Conservation (phyloP, 208 protist species). For the Naegleria lovaniensis region DNA sequence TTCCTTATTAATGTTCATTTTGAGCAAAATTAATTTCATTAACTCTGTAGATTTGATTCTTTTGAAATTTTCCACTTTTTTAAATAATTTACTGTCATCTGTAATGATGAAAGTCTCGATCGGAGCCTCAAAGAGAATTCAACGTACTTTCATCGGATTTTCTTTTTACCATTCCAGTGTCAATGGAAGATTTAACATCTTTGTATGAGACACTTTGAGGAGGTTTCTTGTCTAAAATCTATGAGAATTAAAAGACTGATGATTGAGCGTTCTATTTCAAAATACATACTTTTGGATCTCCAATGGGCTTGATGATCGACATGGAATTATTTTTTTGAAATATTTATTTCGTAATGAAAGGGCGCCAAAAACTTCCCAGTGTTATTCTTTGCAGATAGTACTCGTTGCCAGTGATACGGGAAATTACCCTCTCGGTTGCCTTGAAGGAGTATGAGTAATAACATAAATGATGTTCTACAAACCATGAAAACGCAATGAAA, state of each 20-base stretch:
- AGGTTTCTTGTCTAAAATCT: neutral
- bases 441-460: too few species aligned
- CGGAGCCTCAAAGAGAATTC: neutral
- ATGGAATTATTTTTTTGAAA: too few species aligned
- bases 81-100: neutral
- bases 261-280: neutral
- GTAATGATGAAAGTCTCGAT: neutral
- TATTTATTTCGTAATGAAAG: neutral
- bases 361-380: too few species aligned
- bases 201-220: neutral
- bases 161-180: neutral
- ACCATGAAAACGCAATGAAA: too few species aligned
- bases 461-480: too few species aligned
- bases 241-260: neutral
- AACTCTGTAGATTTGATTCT: conserved; percentile 6
- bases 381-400: too few species aligned
- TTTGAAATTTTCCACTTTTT: conserved; percentile 10
- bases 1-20: neutral
- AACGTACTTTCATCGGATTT: neutral
- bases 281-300: neutral
- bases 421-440: too few species aligned
- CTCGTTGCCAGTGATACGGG: too few species aligned
- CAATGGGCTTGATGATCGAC: neutral
- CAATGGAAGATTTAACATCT: neutral
- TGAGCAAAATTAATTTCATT: neutral